phyloP scores from a whole-genome alignment of 257 asterid species.

The Gardenia jasminoides region DNA sequence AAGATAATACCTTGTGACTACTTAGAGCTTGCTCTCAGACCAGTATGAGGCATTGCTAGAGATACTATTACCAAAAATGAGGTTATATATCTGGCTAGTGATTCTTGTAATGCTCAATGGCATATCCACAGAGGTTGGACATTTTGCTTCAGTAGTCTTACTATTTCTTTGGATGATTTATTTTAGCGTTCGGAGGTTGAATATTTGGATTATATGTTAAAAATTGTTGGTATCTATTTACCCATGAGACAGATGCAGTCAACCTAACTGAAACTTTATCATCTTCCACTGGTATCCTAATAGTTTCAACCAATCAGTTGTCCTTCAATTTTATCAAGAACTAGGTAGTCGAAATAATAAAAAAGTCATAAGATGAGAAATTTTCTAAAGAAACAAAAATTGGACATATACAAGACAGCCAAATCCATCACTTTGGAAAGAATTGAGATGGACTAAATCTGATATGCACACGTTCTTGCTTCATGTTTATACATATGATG shows the following conservation, averaged over 20 bases:
- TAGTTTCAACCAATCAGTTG: slow-evolving; percentile 89
- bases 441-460: not conserved
- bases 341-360: slow-evolving; percentile 37
- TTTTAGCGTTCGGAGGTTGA: not conserved
- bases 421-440: not conserved
- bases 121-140: not conserved
- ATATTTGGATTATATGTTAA: not conserved
- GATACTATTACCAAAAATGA: slow-evolving; percentile 89
- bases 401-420: not conserved
- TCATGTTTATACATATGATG: not conserved
- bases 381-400: not conserved
- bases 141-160: not conserved
- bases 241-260: slow-evolving; percentile 96
- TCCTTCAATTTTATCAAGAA: slow-evolving; percentile 73
- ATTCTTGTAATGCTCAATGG: not conserved
- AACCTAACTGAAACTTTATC: slow-evolving; percentile 69
- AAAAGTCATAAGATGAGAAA: not conserved
- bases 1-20: slow-evolving; percentile 97
- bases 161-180: not conserved
- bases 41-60: slow-evolving; percentile 71
- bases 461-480: not conserved
- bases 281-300: slow-evolving; percentile 83
- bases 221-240: not conserved
- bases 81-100: slow-evolving; percentile 35
- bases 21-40: slow-evolving; percentile 86